Base-by-base conservation (phyloP, 805 yeast genomes). In the Hanseniaspora hatyaiensis region DNA sequence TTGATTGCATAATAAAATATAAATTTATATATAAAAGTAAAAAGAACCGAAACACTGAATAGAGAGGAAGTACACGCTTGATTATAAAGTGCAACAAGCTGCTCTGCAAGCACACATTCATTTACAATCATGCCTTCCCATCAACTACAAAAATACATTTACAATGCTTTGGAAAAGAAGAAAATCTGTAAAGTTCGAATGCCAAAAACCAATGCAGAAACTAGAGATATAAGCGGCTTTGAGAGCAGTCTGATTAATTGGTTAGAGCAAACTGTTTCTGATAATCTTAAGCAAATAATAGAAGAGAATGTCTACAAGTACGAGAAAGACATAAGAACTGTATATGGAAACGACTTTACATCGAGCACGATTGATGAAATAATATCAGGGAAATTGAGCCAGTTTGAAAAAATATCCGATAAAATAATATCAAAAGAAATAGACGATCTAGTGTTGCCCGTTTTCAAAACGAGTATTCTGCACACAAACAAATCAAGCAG, bases 181-280 rank as follows among this genome's bases (percentile, higher is more conserved):
- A 36, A 37, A 18, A 45, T 45, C 1, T 37, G 49, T 20, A 45
- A 45, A 31, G 33, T 45, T n/a, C 15, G 49, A 30, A 45, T 45
- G 19, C 49, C 49, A 22, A 45, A 45, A 20, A 19, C 26, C 15
- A 4, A 42, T 16, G 39, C 15, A 24, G 46, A 42, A 18, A 28
- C 13, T n/a, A 29, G 39, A 22, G 48, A 45, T 30, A 22, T 31
- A 26, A 15, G 32, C 3, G 18, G 22, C 8, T 45, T 45, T 37
- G 34, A 36, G 16, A 40, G 23, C 5, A 20, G 38, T 13, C 16
- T 45, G 6, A 5, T 37, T 8, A 4, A 33, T n/a, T 32, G 23
- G 20, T 18, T 45, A 15, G 40, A 45, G 8, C 26, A 30, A 4
- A 31, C 42, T 2, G 31, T 45, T 19, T 15, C 23, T 12, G 18